phyloP scores from a whole-genome alignment of 805 yeast species.

The Starmerella bombi region DNA sequence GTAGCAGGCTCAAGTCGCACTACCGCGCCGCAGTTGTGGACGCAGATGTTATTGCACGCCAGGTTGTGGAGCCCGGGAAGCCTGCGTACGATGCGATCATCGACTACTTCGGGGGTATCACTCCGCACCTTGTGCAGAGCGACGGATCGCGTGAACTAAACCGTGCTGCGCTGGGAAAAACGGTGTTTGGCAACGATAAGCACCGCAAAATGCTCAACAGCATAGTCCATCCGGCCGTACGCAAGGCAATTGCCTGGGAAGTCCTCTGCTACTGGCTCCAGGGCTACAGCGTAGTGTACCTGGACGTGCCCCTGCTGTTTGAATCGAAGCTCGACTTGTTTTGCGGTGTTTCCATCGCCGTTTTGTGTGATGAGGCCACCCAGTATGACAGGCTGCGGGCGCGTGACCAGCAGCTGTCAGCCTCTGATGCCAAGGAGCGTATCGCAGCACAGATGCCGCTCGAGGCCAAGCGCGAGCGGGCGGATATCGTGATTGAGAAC shows the following conservation, averaged over 20 bases:
- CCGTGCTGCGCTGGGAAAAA: slow-evolving; percentile 60
- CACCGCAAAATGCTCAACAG: slow-evolving; percentile 50
- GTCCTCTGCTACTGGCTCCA: slow-evolving; percentile 44
- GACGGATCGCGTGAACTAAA: slow-evolving; percentile 40
- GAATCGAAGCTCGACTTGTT: slow-evolving; percentile 58
- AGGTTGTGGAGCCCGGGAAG: slow-evolving; percentile 71
- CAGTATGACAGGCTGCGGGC: slow-evolving; percentile 52
- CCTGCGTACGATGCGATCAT: slow-evolving; percentile 58
- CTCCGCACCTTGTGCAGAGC: slow-evolving; percentile 35
- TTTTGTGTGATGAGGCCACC: slow-evolving; percentile 41
- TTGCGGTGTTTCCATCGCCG: slow-evolving; percentile 62
- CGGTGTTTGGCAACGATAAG: slow-evolving; percentile 57
- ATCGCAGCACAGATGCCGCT: slow-evolving; percentile 65
- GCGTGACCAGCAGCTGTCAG: slow-evolving; percentile 55
- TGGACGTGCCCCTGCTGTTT: slow-evolving; percentile 84
- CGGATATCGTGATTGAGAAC: slow-evolving; percentile 60
- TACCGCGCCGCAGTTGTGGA: slow-evolving; percentile 55
- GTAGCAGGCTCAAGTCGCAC: slow-evolving; percentile 40
- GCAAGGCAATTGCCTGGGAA: slow-evolving; percentile 47
- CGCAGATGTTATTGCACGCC: slow-evolving; percentile 80
- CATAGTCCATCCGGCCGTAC: slow-evolving; percentile 81
- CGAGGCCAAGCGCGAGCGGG: slow-evolving; percentile 39
- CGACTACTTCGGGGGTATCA: slow-evolving; percentile 39
- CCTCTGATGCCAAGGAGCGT: slow-evolving; percentile 56
- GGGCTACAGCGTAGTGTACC: slow-evolving; percentile 47